A percentile compares a stretch with the other conserved stretches of the same genome.
phyloP scores from a whole-genome alignment of 192 early-diverging fungal species.

The Coemansia sp. region DNA sequence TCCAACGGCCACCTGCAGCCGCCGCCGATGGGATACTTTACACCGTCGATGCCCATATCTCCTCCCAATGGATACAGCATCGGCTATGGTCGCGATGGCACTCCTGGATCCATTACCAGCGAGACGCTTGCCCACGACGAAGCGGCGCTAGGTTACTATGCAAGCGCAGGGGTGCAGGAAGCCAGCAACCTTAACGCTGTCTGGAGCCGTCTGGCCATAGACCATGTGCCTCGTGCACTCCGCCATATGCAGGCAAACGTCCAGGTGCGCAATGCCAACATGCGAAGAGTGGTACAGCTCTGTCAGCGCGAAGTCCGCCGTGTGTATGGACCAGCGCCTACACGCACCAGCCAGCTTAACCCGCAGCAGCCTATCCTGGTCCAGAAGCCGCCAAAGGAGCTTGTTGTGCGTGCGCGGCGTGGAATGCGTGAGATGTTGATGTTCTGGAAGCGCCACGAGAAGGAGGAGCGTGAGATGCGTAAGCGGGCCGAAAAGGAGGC shows the following conservation, averaged over 20 bases:
- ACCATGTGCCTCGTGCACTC: conserved; percentile 47
- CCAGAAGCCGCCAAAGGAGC: conserved; percentile 58
- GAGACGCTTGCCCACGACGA: conserved; percentile 29
- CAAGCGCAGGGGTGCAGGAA: conserved; percentile 4
- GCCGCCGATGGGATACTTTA: conserved; percentile 50
- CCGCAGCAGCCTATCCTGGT: conserved; percentile 29
- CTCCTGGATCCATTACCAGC: conserved; percentile 26
- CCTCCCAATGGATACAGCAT: conserved; percentile 25
- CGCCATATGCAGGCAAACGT: conserved; percentile 42
- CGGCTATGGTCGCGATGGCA: conserved; percentile 24
- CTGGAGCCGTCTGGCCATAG: conserved; percentile 28
- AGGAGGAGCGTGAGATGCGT: conserved; percentile 83
- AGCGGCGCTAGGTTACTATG: not conserved
- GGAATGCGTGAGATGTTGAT: conserved; percentile 78
- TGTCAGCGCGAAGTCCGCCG: conserved; percentile 74
- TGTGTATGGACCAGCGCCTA: conserved; percentile 52
- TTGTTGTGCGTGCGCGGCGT: conserved; percentile 62
- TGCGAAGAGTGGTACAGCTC: conserved; percentile 68
- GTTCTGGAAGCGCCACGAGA: conserved; percentile 91
- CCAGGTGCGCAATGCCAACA: conserved; percentile 56
- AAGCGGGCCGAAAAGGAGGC: conserved; percentile 89
- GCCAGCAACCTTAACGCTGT: conserved; percentile 9
- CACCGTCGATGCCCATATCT: conserved; percentile 25
- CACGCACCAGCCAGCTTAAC: conserved; percentile 37
- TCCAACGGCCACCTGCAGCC: conserved; percentile 17